Conservation (phyloP, 805 yeast species). For the Clavispora phyllophila region DNA sequence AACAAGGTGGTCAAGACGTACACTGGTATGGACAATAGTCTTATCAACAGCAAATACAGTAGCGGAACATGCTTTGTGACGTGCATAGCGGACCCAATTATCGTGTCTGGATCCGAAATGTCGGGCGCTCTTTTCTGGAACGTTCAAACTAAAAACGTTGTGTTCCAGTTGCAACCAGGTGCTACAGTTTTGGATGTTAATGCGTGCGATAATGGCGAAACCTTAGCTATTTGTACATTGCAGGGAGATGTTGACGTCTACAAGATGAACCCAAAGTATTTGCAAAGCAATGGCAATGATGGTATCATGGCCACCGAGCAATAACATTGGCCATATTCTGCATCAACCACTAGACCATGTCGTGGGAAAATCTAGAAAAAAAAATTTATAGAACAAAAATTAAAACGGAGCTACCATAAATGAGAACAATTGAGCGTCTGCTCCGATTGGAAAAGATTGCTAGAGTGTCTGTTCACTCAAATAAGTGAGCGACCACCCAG, state of each 20-base stretch:
- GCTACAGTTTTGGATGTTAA: slow-evolving; percentile 42
- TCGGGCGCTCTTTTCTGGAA: slow-evolving; percentile 61
- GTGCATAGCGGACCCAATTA: slow-evolving; percentile 28
- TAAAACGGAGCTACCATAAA: no score
- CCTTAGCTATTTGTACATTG: slow-evolving; percentile 26
- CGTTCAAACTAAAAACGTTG: slow-evolving; percentile 52
- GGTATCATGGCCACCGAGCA: not conserved
- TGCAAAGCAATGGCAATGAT: not conserved
- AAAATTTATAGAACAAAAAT: not conserved
- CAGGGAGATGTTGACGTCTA: slow-evolving; percentile 11
- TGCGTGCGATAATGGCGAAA: slow-evolving; percentile 29
- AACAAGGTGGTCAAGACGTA: slow-evolving; percentile 77
- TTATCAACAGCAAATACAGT: slow-evolving; percentile 47
- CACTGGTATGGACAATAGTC: slow-evolving; percentile 23
- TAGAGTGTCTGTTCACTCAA: no score
- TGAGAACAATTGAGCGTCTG: no score
- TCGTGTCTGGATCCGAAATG: slow-evolving; percentile 59
- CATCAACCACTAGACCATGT: not conserved
- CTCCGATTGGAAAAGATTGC: no score
- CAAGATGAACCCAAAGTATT: slow-evolving; percentile 4
- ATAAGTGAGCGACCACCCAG: no score
- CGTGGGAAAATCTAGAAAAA: not conserved
- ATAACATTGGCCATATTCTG: not conserved
- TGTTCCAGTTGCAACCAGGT: slow-evolving; percentile 19
- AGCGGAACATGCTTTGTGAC: slow-evolving; percentile 51